Evolutionary conservation across 1,284 basidiomycete genomes (phyloP).

Genomic region (Tilletiaria anomala): DNA sequence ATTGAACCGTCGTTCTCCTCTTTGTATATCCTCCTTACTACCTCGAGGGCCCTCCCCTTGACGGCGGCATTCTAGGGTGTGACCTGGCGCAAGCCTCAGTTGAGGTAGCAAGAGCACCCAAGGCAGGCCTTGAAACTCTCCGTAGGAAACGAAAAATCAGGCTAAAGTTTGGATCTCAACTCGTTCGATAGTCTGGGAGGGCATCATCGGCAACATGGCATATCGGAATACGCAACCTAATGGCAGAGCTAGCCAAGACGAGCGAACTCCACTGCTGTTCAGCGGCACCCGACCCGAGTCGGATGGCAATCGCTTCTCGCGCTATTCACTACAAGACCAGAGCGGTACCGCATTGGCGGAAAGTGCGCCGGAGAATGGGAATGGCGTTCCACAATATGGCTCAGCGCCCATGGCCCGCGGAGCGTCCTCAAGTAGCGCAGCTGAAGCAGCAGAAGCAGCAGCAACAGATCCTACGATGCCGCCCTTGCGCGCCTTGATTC

Average conservation of each 20-base stretch:
- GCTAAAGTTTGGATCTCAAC: no score
- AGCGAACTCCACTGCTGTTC: slow-evolving; percentile 55
- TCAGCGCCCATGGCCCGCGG: slow-evolving; percentile 85
- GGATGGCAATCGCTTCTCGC: slow-evolving; percentile 43
- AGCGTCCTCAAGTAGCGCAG: slow-evolving; percentile 73
- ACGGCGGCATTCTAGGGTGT: no score
- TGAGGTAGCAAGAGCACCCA: no score
- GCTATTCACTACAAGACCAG: slow-evolving; percentile 54
- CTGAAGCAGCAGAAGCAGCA: slow-evolving; percentile 83
- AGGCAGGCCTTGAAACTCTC: no score
- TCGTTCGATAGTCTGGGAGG: no score
- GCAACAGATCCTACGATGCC: slow-evolving; percentile 44
- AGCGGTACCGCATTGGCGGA: slow-evolving; percentile 88
- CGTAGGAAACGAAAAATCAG: no score
- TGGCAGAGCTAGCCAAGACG: slow-evolving; percentile 34
- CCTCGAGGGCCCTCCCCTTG: no score
- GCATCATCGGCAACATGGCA: no score
- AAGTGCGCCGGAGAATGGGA: slow-evolving; percentile 69
- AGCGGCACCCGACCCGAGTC: slow-evolving; percentile 61
- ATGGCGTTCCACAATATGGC: slow-evolving; percentile 71
- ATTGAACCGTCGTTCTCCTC: no score
- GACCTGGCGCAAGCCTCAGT: no score
- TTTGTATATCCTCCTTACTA: no score
- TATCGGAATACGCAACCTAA: no score
- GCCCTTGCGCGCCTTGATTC: neutral